Base-by-base conservation (phyloP, 1,284 basidiomycete species). In the Moesziomyces antarcticus region DNA sequence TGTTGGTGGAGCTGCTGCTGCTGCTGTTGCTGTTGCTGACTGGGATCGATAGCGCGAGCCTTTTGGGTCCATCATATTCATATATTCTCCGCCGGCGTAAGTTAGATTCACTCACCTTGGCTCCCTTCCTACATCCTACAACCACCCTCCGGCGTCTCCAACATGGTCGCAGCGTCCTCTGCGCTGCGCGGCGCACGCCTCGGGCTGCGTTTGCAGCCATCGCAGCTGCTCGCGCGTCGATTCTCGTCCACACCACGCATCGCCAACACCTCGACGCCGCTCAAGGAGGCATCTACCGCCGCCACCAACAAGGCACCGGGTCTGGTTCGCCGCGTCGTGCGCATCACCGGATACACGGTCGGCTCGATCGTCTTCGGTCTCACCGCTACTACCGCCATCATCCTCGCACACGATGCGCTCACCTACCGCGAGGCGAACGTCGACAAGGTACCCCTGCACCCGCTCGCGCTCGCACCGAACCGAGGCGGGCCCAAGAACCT, bases 401-500 rank as follows among this genome's bases (percentile, higher is more conserved):
- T 81, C 45, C 69, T 81, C 33, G 72, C 54, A 14, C 74, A 81
- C 60, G 79, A 81, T 48, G 69, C 78, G 5, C 56, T 79, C 35
- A 81, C 79, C 42, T 81, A 81, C 40, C 61, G 64, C 37, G 77
- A 79, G 46, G 59, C 58, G 1, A 74, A 80, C 59, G 50, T 80
- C 49, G 74, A 56, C 37, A 75, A 79, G 13, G 67, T 81, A 1
- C 77, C 79, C 14, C 45, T 73, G n/a, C 35, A 49, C 6, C 77
- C 76, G 0, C 62, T 80, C 24, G 76, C 78, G 6, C 69, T 81
- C 33, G 46, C 73, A 35, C 71, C 77, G 24, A 56, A 64, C 41
- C 58, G 27, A 6, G 82, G 81, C 33, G 82, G 82, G 21, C 82
- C 82, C 18, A 81, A 81, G 49, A 75, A 79, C 45, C 61, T 82